Percentiles rank a stretch among this genome's conserved stretches.
These are phyloP conservation scores for Petrea volubilis DNA, from an alignment of 257 asterid species.

Conservation along the genomic window DNA sequence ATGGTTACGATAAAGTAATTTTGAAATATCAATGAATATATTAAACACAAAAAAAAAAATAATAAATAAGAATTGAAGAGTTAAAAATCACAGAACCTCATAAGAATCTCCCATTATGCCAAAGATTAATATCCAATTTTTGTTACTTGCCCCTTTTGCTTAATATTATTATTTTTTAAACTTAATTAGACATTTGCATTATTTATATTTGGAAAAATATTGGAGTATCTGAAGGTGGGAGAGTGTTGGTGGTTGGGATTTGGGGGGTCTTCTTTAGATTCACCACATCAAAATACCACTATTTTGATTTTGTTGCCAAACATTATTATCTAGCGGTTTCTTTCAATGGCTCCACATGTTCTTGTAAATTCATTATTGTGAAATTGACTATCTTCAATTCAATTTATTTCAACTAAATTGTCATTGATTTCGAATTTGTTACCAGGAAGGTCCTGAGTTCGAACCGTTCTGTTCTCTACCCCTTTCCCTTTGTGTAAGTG, in stretches of 20 bases:
- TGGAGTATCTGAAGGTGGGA: not conserved
- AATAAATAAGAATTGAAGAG: too few species aligned
- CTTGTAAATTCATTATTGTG: conserved; percentile 9
- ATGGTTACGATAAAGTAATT: too few species aligned
- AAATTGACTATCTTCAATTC: conserved; percentile 14
- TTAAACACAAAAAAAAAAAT: too few species aligned
- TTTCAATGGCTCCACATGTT: conserved; percentile 26
- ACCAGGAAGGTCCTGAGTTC: too few species aligned
- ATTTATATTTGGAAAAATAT: not conserved
- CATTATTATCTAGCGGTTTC: not conserved
- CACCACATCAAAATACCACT: conserved; percentile 27
- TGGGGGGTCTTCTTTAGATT: conserved; percentile 42
- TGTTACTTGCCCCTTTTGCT: too few species aligned
- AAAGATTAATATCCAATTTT: too few species aligned
- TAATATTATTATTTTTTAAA: not conserved
- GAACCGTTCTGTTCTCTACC: too few species aligned
- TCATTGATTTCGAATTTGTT: too few species aligned
- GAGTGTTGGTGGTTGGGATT: conserved; percentile 36
- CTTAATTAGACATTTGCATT: not conserved
- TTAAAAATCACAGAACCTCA: too few species aligned
- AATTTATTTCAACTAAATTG: not conserved
- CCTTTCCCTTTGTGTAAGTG: too few species aligned
- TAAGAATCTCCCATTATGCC: too few species aligned
- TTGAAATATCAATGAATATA: too few species aligned
- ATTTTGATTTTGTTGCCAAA: not conserved